Evolutionary conservation across 2,329 filamentous ascomycete species (phyloP), one percentile per base, ranked within the genome.

Genomic region (Stagonosporopsis cucurbitacearum): DNA sequence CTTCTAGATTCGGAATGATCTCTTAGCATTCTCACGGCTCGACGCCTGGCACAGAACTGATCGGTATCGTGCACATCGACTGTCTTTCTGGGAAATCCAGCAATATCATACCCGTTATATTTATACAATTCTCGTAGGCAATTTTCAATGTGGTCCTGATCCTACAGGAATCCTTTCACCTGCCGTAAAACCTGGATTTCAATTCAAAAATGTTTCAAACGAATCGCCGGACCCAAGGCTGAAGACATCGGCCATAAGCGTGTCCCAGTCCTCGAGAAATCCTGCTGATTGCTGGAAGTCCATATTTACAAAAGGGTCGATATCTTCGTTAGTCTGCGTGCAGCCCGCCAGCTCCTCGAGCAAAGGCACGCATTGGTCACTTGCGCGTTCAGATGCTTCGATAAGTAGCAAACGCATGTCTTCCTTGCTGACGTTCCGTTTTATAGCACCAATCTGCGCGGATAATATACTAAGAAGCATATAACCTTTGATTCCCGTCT

Each of bases 401-500:
- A 62, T 45, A n/a, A 72, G 48, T 11, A 61, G 20, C 0, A 17
- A 30, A 2, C 60, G 35, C 13, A 71, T 36, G 2, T 66, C 66
- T 1, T 60, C 41, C 19, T 55, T 58, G 3, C 33, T 19, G 8
- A 66, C 17, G 2, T 57, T 33, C 23, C 45, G 50, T 39, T 57
- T 62, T 15, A 67, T 58, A 1, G 57, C 68, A n/a, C 67, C 54
- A 6, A 67, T 67, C 36, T 68, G 65, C 15, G 63, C 62, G 7
- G 32, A 28, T 15, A 71, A 23, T 11, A 72, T 42, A 25, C 50
- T 49, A 20, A 64, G 42, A 3, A 72, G 58, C 17, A 72, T 43
- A 41, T 70, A 67, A 7, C 68, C 70, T 28, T 73, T 73, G 15
- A 69, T 56, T 40, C 68, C 67, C 1, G 67, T 70, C 43, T 73